Conservation (phyloP, 2,329 filamentous ascomycete species). For the Hypoxylon sp. region DNA sequence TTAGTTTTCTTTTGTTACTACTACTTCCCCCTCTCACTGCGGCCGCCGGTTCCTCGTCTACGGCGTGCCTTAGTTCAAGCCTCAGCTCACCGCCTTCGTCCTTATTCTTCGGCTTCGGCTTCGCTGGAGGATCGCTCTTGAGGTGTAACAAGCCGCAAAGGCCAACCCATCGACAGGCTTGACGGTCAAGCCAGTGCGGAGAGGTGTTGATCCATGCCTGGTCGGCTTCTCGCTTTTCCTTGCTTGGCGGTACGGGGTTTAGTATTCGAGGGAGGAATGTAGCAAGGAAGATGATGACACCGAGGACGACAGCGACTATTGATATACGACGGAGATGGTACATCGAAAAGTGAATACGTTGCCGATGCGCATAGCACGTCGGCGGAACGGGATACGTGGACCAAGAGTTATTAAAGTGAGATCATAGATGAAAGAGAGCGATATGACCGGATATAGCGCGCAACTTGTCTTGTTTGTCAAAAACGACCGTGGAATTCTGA, state of each 20-base stretch:
- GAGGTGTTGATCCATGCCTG: conserved; percentile 78
- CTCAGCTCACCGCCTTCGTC: conserved; percentile 51
- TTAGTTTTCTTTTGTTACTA: conserved; percentile 53
- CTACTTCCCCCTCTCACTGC: conserved; percentile 24
- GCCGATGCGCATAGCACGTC: conserved; percentile 44
- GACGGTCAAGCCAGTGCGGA: conserved; percentile 80
- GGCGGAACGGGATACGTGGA: conserved; percentile 21
- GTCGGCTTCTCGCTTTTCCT: conserved; percentile 74
- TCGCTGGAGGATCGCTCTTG: conserved; percentile 69
- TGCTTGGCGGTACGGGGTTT: conserved; percentile 74
- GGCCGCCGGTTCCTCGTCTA: conserved; percentile 42
- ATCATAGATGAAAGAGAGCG: conserved; percentile 31
- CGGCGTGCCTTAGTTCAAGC: conserved; percentile 55
- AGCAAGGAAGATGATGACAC: conserved; percentile 63
- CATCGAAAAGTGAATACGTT: conserved; percentile 54
- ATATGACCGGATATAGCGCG: conserved; percentile 22
- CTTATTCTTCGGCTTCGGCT: conserved; percentile 52
- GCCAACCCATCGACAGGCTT: conserved; percentile 82
- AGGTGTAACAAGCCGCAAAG: conserved; percentile 85
- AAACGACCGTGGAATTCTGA: conserved; percentile 31
- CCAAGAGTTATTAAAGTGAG: conserved; percentile 11
- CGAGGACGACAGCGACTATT: conserved; percentile 58
- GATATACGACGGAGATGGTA: conserved; percentile 63
- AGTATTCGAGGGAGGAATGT: conserved; percentile 69
- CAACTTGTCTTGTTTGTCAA: conserved; percentile 6